Base-by-base conservation (phyloP, 768 basidiomycete genomes). In the Pulveroboletus sp. region DNA sequence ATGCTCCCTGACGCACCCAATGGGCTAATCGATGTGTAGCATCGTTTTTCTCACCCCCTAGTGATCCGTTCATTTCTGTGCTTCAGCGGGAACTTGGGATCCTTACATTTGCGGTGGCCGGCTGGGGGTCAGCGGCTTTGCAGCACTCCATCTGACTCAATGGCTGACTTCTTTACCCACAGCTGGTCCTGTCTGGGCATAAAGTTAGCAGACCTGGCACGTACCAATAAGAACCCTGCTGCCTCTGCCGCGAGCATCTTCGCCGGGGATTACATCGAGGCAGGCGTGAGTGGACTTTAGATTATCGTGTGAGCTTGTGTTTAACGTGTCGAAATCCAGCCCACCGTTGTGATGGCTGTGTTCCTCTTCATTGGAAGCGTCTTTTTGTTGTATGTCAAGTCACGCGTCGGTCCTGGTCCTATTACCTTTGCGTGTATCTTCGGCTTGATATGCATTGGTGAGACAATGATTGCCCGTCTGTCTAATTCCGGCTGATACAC, bases 181-280 rank as follows among this genome's bases (percentile, higher is more conserved):
- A 87, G 85, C 22, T 89, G 86, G 85, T 67, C 69, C 11, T 83
- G 80, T 59, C 69, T 89, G 4, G 87, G 78, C 5, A 78, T 88
- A 6, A 77, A 76, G 52, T 64, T 87, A 4, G 82, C 86, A 4
- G 69, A 78, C 58, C 60, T 86, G 5, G 73, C 82, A 1, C 77
- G 87, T 12, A 67, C 55, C 2, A 57, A 78, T 31, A 71, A 67
- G 13, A 65, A 73, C 45, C 63, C 72, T 3, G 62, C 58, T 20
- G 78, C 74, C 0, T 63, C 72, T 4, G 35, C 73, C 2, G 35
- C 58, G 9, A 68, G 68, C 4, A 76, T 78, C 3, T 61, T 79
- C 5, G 59, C 73, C 7, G 86, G 82, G 1, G 53, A 71, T 38
- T 89, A 79, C 60, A 61, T 89, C 13, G 82, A 89, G 69, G 54